phyloP scores from a whole-genome alignment of 2,329 filamentous ascomycete genomes.

The Aaosphaeria pasadenensis region DNA sequence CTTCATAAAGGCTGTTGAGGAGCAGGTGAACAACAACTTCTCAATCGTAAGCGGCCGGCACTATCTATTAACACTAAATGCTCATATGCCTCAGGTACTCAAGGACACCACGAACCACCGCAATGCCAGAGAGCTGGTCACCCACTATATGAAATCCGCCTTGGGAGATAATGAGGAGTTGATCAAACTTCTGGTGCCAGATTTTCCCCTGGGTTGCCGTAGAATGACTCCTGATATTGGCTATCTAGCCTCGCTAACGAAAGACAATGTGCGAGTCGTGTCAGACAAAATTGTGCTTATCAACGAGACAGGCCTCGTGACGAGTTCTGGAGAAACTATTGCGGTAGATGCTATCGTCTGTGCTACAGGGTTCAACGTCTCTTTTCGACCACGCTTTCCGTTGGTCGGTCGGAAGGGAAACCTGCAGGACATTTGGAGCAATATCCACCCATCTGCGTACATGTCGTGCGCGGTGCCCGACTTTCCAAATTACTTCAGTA shows the following conservation, averaged over 20 bases:
- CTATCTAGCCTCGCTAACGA: not conserved
- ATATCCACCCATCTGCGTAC: conserved; percentile 1
- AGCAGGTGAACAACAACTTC: not conserved
- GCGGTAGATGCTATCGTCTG: conserved; percentile 5
- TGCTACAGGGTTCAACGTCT: conserved; percentile 2
- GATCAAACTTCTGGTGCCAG: not conserved
- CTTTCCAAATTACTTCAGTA: conserved; percentile 5
- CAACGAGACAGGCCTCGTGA: conserved; percentile 1
- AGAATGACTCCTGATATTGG: not conserved
- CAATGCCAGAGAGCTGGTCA: too few species aligned
- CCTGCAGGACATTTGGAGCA: conserved; percentile 1
- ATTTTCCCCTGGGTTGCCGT: not conserved
- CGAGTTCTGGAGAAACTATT: conserved; percentile 1
- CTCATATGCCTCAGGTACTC: too few species aligned
- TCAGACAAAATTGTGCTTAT: conserved; percentile 3
- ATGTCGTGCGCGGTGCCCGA: not conserved
- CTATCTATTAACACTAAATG: too few species aligned
- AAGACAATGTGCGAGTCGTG: not conserved
- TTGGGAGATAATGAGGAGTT: not conserved
- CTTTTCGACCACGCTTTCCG: conserved; percentile 1
- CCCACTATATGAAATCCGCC: not conserved
- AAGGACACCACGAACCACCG: too few species aligned
- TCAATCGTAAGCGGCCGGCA: not conserved
- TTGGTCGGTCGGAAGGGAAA: conserved; percentile 2
- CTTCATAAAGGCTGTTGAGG: not conserved